phyloP scores from a whole-genome alignment of 371 early-diverging fungal species.

The Mucor sp. region DNA sequence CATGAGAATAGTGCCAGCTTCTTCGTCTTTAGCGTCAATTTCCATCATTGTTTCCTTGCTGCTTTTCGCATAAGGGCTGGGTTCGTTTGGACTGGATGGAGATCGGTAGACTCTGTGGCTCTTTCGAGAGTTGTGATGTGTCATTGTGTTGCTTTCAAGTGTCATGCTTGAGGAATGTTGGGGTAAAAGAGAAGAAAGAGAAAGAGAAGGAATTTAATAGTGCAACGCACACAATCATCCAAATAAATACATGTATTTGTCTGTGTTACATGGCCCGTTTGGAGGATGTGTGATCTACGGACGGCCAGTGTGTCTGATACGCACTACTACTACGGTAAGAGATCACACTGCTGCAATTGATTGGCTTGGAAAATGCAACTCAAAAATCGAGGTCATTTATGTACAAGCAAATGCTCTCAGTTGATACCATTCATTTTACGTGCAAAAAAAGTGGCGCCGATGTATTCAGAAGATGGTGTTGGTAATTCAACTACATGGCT shows the following conservation, averaged over 20 bases:
- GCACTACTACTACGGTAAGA: background rate
- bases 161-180: background rate
- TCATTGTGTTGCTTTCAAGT: background rate
- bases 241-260: constrained; percentile 1
- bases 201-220: background rate
- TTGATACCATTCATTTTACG: background rate
- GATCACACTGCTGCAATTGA: background rate
- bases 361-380: background rate
- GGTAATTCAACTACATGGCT: background rate
- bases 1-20: constrained; percentile 27
- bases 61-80: constrained; percentile 7
- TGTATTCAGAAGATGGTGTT: background rate
- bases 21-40: constrained; percentile 29
- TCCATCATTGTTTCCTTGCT: constrained; percentile 10
- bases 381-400: background rate
- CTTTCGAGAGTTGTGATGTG: constrained; percentile 9
- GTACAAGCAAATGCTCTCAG: background rate
- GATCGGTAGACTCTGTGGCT: constrained; percentile 16
- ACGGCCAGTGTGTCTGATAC: background rate
- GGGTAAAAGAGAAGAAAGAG: constrained; percentile 2
- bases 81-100: constrained; percentile 7
- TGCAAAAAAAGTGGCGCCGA: background rate
- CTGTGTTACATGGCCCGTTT: background rate
- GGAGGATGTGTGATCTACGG: background rate
- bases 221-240: background rate